Percentiles rank a stretch among this genome's conserved stretches.
Conservation (phyloP, 2,329 filamentous ascomycete genomes). For the Arthrobotrys pseudoclavata region DNA sequence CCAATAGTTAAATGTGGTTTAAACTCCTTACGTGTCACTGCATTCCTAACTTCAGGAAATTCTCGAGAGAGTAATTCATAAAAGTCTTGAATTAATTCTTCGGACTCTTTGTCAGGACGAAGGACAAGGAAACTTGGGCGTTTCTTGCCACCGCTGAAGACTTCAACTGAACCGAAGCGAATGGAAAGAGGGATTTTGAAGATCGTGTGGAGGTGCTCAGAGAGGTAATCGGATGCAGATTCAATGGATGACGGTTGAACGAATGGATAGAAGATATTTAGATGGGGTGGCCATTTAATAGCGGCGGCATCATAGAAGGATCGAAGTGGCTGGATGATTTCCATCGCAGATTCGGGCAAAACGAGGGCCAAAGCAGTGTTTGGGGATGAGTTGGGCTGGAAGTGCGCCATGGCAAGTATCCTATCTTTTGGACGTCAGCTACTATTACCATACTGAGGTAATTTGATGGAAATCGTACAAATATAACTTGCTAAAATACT, state of each 20-base stretch:
- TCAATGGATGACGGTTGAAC: slow-evolving; percentile 69
- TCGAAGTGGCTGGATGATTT: slow-evolving; percentile 67
- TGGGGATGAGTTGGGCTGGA: slow-evolving; percentile 29
- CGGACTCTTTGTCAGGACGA: slow-evolving; percentile 57
- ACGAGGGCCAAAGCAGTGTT: slow-evolving; percentile 51
- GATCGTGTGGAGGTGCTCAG: slow-evolving; percentile 64
- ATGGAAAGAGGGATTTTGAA: slow-evolving; percentile 37
- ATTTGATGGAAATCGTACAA: background rate
- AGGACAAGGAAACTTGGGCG: slow-evolving; percentile 48
- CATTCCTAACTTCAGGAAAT: slow-evolving; percentile 44
- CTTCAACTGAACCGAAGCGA: slow-evolving; percentile 47
- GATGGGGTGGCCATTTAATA: slow-evolving; percentile 75
- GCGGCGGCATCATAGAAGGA: slow-evolving; percentile 75
- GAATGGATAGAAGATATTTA: slow-evolving; percentile 78
- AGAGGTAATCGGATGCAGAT: slow-evolving; percentile 67
- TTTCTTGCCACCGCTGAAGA: slow-evolving; percentile 48
- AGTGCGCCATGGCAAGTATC: slow-evolving; percentile 26
- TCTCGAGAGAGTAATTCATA: slow-evolving; percentile 45
- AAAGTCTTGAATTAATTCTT: slow-evolving; percentile 46
- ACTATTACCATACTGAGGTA: background rate
- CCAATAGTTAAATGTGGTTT: slow-evolving; percentile 74
- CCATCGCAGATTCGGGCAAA: slow-evolving; percentile 68
- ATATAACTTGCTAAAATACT: slow-evolving; percentile 1
- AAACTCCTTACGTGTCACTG: slow-evolving; percentile 63
- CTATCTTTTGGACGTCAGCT: background rate